These are phyloP conservation scores for Aspergillus sp. DNA, from an alignment of 2,329 filamentous ascomycete species.

Conservation along the genomic window DNA sequence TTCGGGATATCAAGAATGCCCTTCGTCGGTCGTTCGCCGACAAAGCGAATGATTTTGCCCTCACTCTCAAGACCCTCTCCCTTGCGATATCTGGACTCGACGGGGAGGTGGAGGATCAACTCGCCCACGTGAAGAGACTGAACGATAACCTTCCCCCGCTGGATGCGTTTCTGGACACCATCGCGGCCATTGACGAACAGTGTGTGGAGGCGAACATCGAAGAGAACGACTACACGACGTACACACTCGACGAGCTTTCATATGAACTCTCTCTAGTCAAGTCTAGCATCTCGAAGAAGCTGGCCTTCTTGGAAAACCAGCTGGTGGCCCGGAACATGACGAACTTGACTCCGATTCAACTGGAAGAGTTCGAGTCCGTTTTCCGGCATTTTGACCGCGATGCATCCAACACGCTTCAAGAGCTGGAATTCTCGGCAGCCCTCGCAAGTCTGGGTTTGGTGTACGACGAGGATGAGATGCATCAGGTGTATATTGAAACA, in stretches of 20 bases:
- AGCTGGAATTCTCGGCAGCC: slow-evolving; percentile 93
- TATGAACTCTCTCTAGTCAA: slow-evolving; percentile 93
- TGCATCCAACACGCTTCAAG: slow-evolving; percentile 81
- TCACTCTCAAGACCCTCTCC: slow-evolving; percentile 92
- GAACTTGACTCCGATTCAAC: slow-evolving; percentile 93
- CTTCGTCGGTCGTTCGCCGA: slow-evolving; percentile 91
- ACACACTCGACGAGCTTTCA: slow-evolving; percentile 91
- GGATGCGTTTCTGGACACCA: slow-evolving; percentile 86
- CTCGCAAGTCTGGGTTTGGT: slow-evolving; percentile 92
- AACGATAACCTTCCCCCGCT: slow-evolving; percentile 82
- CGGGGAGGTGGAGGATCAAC: slow-evolving; percentile 92
- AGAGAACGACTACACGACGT: slow-evolving; percentile 99
- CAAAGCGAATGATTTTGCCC: slow-evolving; percentile 96
- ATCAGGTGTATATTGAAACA: slow-evolving; percentile 88
- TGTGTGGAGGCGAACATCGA: slow-evolving; percentile 97
- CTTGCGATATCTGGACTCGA: slow-evolving; percentile 95
- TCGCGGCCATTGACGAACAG: slow-evolving; percentile 79
- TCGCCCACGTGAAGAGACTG: slow-evolving; percentile 80
- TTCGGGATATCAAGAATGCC: slow-evolving; percentile 96
- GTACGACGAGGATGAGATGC: slow-evolving; percentile 98
- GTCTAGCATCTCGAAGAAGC: slow-evolving; percentile 90
- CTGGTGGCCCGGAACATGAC: slow-evolving; percentile 99
- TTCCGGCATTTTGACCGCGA: slow-evolving; percentile 98
- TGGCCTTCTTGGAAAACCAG: slow-evolving; percentile 95
- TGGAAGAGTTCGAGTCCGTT: slow-evolving; percentile 97